Conservation (phyloP, 2,329 filamentous ascomycete species). For the Nemania abortiva region DNA sequence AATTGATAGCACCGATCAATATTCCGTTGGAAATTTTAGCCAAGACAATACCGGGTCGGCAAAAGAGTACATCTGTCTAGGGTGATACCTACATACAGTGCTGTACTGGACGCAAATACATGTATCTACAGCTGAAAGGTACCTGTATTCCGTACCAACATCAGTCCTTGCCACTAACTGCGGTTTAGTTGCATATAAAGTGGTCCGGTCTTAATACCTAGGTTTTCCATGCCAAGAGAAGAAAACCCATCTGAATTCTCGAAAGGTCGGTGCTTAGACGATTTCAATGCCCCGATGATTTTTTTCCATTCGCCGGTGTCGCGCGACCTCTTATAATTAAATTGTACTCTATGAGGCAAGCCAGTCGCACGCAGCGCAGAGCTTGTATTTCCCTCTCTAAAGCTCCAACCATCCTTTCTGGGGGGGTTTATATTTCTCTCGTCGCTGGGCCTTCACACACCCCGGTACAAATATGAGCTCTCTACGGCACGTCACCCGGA, state of each 20-base stretch:
- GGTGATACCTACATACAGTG: too few relatives aligned
- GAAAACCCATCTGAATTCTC: background rate
- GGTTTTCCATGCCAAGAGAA: slow-evolving; percentile 3
- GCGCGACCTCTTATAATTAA: slow-evolving; percentile 39
- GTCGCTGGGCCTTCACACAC: slow-evolving; percentile 33
- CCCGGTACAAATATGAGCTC: slow-evolving; percentile 59
- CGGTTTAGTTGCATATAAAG: slow-evolving; percentile 9
- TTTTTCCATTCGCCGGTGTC: slow-evolving; percentile 48
- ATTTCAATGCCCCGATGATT: slow-evolving; percentile 37
- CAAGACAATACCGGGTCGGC: slow-evolving; percentile 2
- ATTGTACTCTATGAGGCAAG: slow-evolving; percentile 3
- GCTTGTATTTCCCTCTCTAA: slow-evolving; percentile 31
- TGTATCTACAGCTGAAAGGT: background rate
- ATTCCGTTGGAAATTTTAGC: slow-evolving; percentile 27
- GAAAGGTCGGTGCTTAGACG: slow-evolving; percentile 15
- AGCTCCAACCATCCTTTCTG: slow-evolving; percentile 44
- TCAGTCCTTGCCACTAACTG: background rate
- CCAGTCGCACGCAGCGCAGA: slow-evolving; percentile 40
- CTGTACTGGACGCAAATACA: too few relatives aligned
- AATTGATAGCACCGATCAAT: background rate
- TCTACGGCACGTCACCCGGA: slow-evolving; percentile 57
- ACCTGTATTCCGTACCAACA: background rate
- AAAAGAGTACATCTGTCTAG: background rate
- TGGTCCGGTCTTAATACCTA: background rate
- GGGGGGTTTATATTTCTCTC: slow-evolving; percentile 15